A percentile compares a stretch with the other conserved stretches of the same genome.
phyloP scores from a whole-genome alignment of 2,329 filamentous ascomycete genomes.

The Alternaria longipes region DNA sequence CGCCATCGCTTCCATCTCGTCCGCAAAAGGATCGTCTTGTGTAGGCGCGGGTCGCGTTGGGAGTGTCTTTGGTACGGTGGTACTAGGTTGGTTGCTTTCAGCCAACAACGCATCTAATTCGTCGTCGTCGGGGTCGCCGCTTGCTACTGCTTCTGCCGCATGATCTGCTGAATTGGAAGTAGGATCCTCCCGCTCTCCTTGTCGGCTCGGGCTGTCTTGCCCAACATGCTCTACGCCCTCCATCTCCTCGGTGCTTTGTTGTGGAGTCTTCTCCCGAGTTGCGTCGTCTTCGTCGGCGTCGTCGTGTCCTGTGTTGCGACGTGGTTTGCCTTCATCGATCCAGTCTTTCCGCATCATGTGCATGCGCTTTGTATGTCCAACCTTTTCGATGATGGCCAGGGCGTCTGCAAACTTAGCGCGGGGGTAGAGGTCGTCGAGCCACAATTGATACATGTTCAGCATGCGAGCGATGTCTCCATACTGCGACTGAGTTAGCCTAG shows the following conservation, averaged over 20 bases:
- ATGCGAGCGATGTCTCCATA: conserved; percentile 85
- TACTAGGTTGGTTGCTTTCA: conserved; percentile 50
- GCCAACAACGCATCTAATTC: conserved; percentile 65
- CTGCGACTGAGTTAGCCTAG: conserved; percentile 54
- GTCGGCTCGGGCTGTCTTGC: conserved; percentile 6
- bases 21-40: conserved; percentile 49
- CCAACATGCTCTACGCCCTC: conserved; percentile 17
- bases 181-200: background rate
- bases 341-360: conserved; percentile 79
- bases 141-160: conserved; percentile 14
- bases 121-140: conserved; percentile 58
- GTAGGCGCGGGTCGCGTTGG: conserved; percentile 17
- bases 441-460: conserved; percentile 91
- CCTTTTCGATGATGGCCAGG: conserved; percentile 88
- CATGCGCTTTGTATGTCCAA: conserved; percentile 84
- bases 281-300: conserved; percentile 37
- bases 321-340: conserved; percentile 79
- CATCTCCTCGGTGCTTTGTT: conserved; percentile 19
- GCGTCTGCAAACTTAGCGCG: conserved; percentile 94
- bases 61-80: conserved; percentile 16
- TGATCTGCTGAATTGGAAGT: conserved; percentile 24
- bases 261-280: conserved; percentile 4
- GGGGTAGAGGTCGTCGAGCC: conserved; percentile 95
- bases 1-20: conserved; percentile 53
- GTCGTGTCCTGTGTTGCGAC: conserved; percentile 38